Evolutionary conservation across 2,329 filamentous ascomycete species (phyloP).

Genomic region (Exophiala calicioides): DNA sequence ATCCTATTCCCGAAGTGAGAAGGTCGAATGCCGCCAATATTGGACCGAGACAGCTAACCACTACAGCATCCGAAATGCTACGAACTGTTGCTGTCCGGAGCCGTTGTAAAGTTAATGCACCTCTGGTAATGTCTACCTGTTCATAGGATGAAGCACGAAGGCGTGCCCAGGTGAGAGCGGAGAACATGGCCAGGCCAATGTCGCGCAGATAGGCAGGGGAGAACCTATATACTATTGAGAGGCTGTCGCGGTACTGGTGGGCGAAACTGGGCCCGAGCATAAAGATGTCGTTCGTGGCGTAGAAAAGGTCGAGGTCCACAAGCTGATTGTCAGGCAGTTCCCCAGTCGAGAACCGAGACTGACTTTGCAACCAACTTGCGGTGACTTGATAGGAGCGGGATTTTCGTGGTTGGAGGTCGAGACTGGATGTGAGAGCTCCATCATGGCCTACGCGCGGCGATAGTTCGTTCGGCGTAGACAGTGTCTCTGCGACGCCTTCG

Average conservation of each 20-base stretch:
- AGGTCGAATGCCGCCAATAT: slow-evolving; percentile 36
- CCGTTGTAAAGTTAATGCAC: slow-evolving; percentile 1
- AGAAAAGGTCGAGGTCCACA: too few relatives aligned
- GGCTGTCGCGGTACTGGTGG: neutral
- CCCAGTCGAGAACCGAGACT: too few relatives aligned
- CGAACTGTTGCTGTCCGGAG: slow-evolving; percentile 6
- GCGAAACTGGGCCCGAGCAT: slow-evolving; percentile 18
- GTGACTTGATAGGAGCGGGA: too few relatives aligned
- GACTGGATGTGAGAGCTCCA: too few relatives aligned
- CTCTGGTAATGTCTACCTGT: neutral
- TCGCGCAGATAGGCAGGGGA: neutral
- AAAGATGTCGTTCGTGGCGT: slow-evolving; percentile 10
- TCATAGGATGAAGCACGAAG: neutral
- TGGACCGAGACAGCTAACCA: slow-evolving; percentile 33
- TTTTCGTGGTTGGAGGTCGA: too few relatives aligned
- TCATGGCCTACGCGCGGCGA: too few relatives aligned
- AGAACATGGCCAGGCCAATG: slow-evolving; percentile 4
- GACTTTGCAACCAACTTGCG: too few relatives aligned
- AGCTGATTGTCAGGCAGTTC: too few relatives aligned
- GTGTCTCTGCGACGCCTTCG: too few relatives aligned
- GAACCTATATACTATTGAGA: slow-evolving; percentile 1
- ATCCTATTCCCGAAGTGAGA: slow-evolving; percentile 32
- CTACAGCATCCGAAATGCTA: slow-evolving; percentile 26
- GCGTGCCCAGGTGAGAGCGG: neutral
- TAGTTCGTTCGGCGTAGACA: too few relatives aligned